These are phyloP conservation scores for Daedaleopsis nitida DNA, from an alignment of 768 basidiomycete species.

Conservation along the genomic window DNA sequence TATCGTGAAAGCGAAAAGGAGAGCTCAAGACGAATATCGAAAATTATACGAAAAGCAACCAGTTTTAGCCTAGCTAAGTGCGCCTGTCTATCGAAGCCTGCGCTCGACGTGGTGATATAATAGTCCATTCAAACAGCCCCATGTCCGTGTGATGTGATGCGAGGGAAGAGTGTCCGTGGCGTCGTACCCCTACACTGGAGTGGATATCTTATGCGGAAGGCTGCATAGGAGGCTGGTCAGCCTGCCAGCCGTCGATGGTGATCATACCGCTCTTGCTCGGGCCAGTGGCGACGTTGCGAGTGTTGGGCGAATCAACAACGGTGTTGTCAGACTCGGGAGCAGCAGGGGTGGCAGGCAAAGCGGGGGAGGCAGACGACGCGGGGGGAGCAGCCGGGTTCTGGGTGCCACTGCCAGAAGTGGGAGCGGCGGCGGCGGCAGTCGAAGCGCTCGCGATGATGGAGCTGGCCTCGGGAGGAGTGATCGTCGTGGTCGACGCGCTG, in stretches of 20 bases:
- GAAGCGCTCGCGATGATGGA: slow-evolving; percentile 33
- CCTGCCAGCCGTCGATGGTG: slow-evolving; percentile 49
- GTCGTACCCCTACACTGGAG: not conserved
- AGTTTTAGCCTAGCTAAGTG: not conserved
- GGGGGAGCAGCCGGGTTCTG: slow-evolving; percentile 7
- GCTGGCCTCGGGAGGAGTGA: slow-evolving; percentile 29
- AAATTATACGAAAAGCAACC: not conserved
- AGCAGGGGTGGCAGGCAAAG: slow-evolving; percentile 25
- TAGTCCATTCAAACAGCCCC: not conserved
- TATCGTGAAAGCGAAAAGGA: slow-evolving; percentile 4
- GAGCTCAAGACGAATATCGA: not conserved
- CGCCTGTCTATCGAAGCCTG: slow-evolving; percentile 6
- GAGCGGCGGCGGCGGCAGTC: slow-evolving; percentile 14
- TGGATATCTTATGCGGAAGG: not conserved
- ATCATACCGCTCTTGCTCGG: slow-evolving; percentile 42
- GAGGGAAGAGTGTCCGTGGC: not conserved
- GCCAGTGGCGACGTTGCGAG: slow-evolving; percentile 47
- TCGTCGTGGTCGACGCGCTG: slow-evolving; percentile 25
- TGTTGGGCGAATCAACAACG: slow-evolving; percentile 30
- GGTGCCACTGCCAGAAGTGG: not conserved
- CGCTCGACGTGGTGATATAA: not conserved
- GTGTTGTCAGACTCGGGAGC: slow-evolving; percentile 23
- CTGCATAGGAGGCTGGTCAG: too few relatives aligned
- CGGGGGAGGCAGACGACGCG: slow-evolving; percentile 10
- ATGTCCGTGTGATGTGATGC: not conserved